A percentile compares a stretch with the other conserved stretches of the same genome.
Evolutionary conservation across 2,329 filamentous ascomycete genomes (phyloP).

Genomic region (Nannizziopsis arthrosporioides): DNA sequence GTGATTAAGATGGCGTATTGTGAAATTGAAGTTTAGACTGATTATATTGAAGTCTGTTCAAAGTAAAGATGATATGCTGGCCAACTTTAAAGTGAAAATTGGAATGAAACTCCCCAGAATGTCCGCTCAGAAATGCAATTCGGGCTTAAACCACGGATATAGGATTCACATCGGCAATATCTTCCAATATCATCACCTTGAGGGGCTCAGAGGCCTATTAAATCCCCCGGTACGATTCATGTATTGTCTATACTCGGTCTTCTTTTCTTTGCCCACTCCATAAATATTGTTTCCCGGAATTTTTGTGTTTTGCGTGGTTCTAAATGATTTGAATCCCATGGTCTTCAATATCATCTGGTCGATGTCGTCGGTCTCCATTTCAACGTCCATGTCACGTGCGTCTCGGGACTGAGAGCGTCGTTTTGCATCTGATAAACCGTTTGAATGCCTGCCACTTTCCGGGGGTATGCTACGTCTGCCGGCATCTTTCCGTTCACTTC

Average conservation of each 20-base stretch:
- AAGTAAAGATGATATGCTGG: too few relatives aligned
- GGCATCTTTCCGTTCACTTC: constrained; percentile 24
- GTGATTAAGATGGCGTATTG: too few relatives aligned
- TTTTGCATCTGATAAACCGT: constrained; percentile 19
- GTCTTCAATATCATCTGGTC: constrained; percentile 70
- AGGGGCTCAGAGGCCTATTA: constrained; percentile 40
- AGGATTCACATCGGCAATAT: too few relatives aligned
- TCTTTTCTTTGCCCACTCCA: constrained; percentile 80
- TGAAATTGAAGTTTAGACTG: too few relatives aligned
- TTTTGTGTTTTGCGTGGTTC: constrained; percentile 77
- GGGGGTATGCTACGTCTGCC: constrained; percentile 22
- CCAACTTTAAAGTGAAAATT: too few relatives aligned
- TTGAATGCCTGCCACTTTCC: constrained; percentile 18
- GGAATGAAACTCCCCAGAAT: background rate
- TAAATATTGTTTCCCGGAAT: constrained; percentile 77
- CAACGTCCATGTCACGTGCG: constrained; percentile 19
- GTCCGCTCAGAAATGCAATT: constrained; percentile 1
- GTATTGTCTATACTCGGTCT: constrained; percentile 90
- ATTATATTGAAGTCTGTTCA: too few relatives aligned
- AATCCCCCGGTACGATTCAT: constrained; percentile 52
- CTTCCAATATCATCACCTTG: constrained; percentile 21
- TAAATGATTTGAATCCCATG: constrained; percentile 85
- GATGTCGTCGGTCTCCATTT: constrained; percentile 42
- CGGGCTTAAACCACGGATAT: background rate
- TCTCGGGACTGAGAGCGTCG: constrained; percentile 22